Evolutionary conservation across 345 rosid species (phyloP).

Genomic region (Pistacia atlantica): DNA sequence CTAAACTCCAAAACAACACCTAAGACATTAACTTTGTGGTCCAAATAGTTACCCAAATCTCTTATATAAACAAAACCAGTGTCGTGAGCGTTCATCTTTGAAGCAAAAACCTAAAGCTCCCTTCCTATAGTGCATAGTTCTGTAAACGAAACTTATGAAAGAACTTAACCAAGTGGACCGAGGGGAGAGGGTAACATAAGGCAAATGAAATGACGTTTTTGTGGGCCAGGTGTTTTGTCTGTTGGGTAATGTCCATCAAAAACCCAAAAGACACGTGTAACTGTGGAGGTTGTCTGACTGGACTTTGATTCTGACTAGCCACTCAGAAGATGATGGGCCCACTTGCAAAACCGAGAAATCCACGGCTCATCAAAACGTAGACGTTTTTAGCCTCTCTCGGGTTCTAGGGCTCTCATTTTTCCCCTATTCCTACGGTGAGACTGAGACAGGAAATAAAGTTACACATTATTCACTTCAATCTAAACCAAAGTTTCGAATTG

Average conservation of each 20-base stretch:
- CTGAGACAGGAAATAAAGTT: neutral
- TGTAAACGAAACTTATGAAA: neutral
- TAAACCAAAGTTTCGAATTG: neutral
- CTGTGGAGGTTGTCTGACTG: neutral
- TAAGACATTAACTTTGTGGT: slow-evolving; percentile 11
- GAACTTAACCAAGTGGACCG: neutral
- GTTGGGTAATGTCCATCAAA: neutral
- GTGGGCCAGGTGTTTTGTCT: neutral
- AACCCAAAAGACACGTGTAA: neutral
- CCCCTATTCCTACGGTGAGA: neutral
- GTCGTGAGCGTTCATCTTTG: neutral
- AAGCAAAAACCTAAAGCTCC: neutral
- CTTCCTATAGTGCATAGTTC: neutral
- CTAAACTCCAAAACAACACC: slow-evolving; percentile 21
- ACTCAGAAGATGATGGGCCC: neutral
- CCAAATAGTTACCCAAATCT: slow-evolving; percentile 1
- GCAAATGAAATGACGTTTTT: neutral
- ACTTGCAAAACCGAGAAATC: neutral
- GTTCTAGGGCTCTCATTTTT: neutral
- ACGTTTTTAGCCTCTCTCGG: neutral
- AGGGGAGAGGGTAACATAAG: neutral
- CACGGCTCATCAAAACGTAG: neutral
- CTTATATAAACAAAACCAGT: neutral
- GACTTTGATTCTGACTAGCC: neutral
- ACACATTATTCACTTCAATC: neutral